Conservation (phyloP, 495 filamentous ascomycete genomes). For the Penicillium lagena region DNA sequence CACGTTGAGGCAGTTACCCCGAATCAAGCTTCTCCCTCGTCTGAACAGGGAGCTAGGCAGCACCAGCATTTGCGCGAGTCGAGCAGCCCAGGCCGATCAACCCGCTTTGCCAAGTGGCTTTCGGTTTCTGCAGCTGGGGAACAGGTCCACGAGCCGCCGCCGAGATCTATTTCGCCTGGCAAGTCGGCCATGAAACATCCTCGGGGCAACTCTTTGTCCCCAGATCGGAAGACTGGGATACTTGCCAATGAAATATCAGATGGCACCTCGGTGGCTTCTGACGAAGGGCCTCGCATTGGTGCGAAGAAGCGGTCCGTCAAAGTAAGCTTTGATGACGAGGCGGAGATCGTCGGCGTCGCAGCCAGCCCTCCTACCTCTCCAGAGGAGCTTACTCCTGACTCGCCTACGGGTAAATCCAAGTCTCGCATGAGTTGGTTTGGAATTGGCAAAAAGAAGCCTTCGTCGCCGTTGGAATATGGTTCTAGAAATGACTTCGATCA, state of each 20-base stretch:
- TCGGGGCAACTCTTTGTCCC: constrained; percentile 45
- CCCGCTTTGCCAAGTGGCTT: constrained; percentile 64
- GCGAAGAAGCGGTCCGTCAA: constrained; percentile 63
- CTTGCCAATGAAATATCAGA: constrained; percentile 53
- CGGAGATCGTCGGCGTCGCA: constrained; percentile 54
- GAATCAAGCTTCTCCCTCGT: constrained; percentile 8
- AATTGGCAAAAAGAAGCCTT: constrained; percentile 41
- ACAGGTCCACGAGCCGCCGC: constrained; percentile 66
- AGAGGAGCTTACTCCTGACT: constrained; percentile 42
- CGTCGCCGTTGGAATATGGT: constrained; percentile 27
- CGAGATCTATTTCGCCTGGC: constrained; percentile 72
- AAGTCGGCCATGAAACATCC: constrained; percentile 81
- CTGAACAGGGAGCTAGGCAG: constrained; percentile 2
- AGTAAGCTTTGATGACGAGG: constrained; percentile 82
- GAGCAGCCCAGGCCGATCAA: constrained; percentile 58
- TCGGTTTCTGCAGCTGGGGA: constrained; percentile 41
- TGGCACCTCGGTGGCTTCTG: constrained; percentile 49
- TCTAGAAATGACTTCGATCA: constrained; percentile 51
- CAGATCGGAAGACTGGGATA: constrained; percentile 22
- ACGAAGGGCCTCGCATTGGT: constrained; percentile 45
- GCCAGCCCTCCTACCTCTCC: constrained; percentile 44
- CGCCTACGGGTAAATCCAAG: constrained; percentile 38
- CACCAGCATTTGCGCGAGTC: constrained; percentile 30
- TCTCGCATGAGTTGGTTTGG: constrained; percentile 49
- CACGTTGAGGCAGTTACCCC: constrained; percentile 5